Conservation (phyloP, 495 filamentous ascomycete genomes). For the Aspergillus egyptiacus region DNA sequence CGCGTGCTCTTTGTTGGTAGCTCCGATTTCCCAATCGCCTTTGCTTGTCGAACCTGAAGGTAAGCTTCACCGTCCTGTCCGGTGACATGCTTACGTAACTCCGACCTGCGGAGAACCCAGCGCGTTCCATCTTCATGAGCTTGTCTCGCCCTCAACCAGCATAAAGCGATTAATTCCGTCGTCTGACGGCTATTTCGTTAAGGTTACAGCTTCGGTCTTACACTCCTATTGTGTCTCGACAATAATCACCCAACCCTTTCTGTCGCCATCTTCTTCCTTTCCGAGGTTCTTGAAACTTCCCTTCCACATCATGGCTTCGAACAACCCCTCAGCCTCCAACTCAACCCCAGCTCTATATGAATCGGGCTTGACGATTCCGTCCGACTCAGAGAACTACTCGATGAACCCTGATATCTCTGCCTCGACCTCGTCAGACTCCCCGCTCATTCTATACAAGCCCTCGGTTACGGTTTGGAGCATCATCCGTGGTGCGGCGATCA, state of each 20-base stretch:
- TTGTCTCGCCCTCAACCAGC: neutral
- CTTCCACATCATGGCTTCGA: slow-evolving; percentile 38
- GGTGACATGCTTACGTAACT: slow-evolving; percentile 7
- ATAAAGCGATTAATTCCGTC: neutral
- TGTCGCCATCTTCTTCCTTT: slow-evolving; percentile 7
- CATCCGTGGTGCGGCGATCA: slow-evolving; percentile 86
- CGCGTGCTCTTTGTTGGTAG: too few species aligned
- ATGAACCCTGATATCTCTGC: slow-evolving; percentile 58
- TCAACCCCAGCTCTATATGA: slow-evolving; percentile 60
- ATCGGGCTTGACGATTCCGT: slow-evolving; percentile 78
- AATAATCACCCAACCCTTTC: neutral
- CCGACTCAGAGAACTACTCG: slow-evolving; percentile 86
- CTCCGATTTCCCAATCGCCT: too few species aligned
- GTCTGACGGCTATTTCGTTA: neutral
- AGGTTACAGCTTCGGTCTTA: too few species aligned
- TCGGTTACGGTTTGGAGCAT: slow-evolving; percentile 82
- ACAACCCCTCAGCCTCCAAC: slow-evolving; percentile 31
- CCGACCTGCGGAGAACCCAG: slow-evolving; percentile 8
- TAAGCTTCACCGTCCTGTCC: too few species aligned
- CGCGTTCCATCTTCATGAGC: slow-evolving; percentile 2
- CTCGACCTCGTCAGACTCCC: slow-evolving; percentile 62
- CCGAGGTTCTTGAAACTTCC: neutral
- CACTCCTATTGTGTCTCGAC: too few species aligned
- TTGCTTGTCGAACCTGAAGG: too few species aligned
- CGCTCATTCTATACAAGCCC: slow-evolving; percentile 81